Conservation (phyloP, 2,329 filamentous ascomycete species). For the Arthrobotrys entomopaga region DNA sequence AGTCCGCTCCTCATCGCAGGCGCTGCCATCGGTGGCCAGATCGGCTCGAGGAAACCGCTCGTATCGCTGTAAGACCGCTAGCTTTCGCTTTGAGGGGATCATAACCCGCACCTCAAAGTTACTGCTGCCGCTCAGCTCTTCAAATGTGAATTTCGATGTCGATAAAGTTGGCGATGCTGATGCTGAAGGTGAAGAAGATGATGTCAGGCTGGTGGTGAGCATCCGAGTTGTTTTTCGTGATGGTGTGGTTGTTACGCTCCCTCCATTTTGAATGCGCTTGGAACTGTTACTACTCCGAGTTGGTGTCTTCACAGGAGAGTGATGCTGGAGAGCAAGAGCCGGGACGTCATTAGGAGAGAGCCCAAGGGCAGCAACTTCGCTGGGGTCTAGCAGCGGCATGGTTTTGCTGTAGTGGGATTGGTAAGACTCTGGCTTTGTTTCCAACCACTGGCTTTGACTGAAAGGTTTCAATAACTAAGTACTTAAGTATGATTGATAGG, state of each 20-base stretch:
- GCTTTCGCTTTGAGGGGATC: slow-evolving; percentile 44
- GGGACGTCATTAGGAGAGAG: slow-evolving; percentile 47
- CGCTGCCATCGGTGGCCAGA: not conserved
- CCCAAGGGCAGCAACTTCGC: slow-evolving; percentile 40
- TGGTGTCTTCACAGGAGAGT: not conserved
- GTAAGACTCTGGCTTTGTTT: not conserved
- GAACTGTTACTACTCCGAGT: not conserved
- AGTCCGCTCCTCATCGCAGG: not conserved
- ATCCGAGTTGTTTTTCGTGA: slow-evolving; percentile 8
- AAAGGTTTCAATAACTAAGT: no score
- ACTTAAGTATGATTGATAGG: no score
- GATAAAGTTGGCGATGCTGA: slow-evolving; percentile 34
- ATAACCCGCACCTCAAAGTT: slow-evolving; percentile 46
- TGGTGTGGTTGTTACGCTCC: not conserved
- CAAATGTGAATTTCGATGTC: slow-evolving; percentile 22
- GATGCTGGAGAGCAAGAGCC: slow-evolving; percentile 12
- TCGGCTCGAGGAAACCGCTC: slow-evolving; percentile 40
- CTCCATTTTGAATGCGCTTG: not conserved
- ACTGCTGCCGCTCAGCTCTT: not conserved
- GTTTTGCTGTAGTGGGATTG: not conserved
- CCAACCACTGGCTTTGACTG: no score
- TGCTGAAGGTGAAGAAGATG: slow-evolving; percentile 18
- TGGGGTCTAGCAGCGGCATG: slow-evolving; percentile 50
- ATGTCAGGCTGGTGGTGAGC: slow-evolving; percentile 4
- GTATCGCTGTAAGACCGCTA: slow-evolving; percentile 28